phyloP scores from a whole-genome alignment of 139 green algal genomes.

The Chlamydomonas urium region DNA sequence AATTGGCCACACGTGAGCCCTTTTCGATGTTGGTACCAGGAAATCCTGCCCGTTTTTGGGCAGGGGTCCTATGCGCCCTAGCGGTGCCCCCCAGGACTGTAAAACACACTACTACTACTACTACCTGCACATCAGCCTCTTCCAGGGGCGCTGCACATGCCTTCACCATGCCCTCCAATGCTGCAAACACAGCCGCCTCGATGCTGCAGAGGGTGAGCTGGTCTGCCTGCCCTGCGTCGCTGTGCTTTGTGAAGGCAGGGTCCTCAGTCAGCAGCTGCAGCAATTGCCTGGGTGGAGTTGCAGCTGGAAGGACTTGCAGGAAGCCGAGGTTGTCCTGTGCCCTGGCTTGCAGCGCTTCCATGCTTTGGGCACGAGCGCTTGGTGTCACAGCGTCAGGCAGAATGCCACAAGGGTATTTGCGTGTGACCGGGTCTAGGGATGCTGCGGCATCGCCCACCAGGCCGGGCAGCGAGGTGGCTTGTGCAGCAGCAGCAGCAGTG shows the following conservation, averaged over 20 bases:
- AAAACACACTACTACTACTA: too few species aligned
- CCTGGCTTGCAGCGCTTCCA: background rate
- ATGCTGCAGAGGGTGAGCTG: background rate
- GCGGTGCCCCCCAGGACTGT: too few species aligned
- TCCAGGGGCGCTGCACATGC: constrained; percentile 25
- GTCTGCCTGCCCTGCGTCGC: too few species aligned
- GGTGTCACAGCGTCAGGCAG: constrained; percentile 5
- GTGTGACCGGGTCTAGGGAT: background rate
- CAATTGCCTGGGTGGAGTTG: background rate
- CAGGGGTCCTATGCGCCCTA: too few species aligned
- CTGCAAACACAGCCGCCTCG: constrained; percentile 14
- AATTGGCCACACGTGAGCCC: too few species aligned
- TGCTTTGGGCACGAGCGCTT: background rate
- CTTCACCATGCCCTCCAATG: too few species aligned
- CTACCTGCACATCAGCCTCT: constrained; percentile 37
- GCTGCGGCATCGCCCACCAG: background rate
- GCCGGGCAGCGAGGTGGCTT: background rate
- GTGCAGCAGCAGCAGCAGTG: background rate
- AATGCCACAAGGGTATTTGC: background rate
- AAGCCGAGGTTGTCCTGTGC: background rate
- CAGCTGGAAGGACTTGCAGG: background rate
- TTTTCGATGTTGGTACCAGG: too few species aligned
- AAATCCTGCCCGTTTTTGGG: too few species aligned
- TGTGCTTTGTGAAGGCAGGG: too few species aligned
- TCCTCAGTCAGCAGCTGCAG: too few species aligned